Conservation (phyloP, 2,329 filamentous ascomycete genomes). For the Cercospora zeae-maydis region DNA sequence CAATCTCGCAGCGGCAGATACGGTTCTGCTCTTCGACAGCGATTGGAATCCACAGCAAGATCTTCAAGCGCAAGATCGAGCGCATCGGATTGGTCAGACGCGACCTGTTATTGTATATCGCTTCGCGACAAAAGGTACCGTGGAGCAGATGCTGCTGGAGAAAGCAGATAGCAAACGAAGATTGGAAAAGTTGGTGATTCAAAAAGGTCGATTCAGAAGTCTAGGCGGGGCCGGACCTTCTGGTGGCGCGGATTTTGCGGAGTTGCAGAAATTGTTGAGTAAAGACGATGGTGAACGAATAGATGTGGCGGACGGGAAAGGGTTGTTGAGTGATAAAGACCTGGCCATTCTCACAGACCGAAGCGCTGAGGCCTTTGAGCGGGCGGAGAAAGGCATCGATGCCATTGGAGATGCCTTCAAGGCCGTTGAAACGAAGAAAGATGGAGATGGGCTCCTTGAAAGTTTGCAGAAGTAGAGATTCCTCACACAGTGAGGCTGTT, state of each 20-base stretch:
- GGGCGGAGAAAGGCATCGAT: slow-evolving; percentile 75
- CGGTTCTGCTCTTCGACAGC: slow-evolving; percentile 84
- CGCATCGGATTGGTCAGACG: slow-evolving; percentile 90
- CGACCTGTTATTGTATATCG: slow-evolving; percentile 89
- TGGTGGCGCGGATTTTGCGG: slow-evolving; percentile 44
- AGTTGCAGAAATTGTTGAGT: slow-evolving; percentile 46
- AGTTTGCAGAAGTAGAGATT: slow-evolving; percentile 42
- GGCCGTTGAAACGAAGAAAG: slow-evolving; percentile 69
- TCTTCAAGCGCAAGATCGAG: slow-evolving; percentile 91
- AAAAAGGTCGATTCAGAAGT: slow-evolving; percentile 75
- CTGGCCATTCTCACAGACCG: slow-evolving; percentile 76
- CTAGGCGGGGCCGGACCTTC: slow-evolving; percentile 32
- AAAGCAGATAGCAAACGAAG: slow-evolving; percentile 88
- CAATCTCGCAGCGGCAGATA: slow-evolving; percentile 87
- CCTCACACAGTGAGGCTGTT: slow-evolving; percentile 1
- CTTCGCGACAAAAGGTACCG: slow-evolving; percentile 86
- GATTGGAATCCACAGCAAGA: slow-evolving; percentile 98
- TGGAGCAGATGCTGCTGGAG: slow-evolving; percentile 81
- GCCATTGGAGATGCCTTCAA: slow-evolving; percentile 56
- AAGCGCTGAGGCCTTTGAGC: slow-evolving; percentile 62
- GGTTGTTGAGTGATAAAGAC: slow-evolving; percentile 71
- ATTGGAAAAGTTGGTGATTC: slow-evolving; percentile 91
- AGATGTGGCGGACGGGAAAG: slow-evolving; percentile 55
- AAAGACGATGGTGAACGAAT: slow-evolving; percentile 66
- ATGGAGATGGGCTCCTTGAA: slow-evolving; percentile 48